phyloP scores from a whole-genome alignment of 345 rosid genomes.

The Hirschfeldia incana region DNA sequence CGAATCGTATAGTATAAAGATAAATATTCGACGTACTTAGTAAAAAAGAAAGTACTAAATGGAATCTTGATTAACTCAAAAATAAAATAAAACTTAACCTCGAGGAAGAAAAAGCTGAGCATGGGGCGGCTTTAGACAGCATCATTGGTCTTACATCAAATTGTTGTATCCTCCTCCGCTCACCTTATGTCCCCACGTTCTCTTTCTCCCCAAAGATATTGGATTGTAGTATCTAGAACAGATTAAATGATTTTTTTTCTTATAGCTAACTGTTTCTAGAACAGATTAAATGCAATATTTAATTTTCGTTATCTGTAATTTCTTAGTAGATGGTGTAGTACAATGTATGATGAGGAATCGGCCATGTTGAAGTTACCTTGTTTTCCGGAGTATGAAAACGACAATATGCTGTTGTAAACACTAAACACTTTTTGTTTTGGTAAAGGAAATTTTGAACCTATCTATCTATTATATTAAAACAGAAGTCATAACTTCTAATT shows the following conservation, averaged over 20 bases:
- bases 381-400: slow-evolving; percentile 34
- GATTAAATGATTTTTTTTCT: not conserved
- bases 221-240: not conserved
- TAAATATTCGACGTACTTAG: not conserved
- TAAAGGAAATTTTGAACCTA: too few relatives aligned
- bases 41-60: not conserved
- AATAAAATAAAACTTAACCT: not conserved
- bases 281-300: slow-evolving; percentile 8
- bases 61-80: slow-evolving; percentile 1
- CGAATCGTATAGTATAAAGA: slow-evolving; percentile 14
- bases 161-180: slow-evolving; percentile 30
- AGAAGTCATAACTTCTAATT: too few relatives aligned
- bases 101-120: slow-evolving; percentile 39
- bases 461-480: too few relatives aligned
- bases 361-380: slow-evolving; percentile 26
- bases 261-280: not conserved
- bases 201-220: slow-evolving; percentile 14
- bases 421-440: too few relatives aligned
- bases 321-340: slow-evolving; percentile 3
- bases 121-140: slow-evolving; percentile 38
- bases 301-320: not conserved
- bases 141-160: slow-evolving; percentile 40
- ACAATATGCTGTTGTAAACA: too few relatives aligned
- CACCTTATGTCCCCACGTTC: slow-evolving; percentile 20
- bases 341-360: slow-evolving; percentile 26